phyloP scores from a whole-genome alignment of 2,329 filamentous ascomycete species.

The Nemania serpens region DNA sequence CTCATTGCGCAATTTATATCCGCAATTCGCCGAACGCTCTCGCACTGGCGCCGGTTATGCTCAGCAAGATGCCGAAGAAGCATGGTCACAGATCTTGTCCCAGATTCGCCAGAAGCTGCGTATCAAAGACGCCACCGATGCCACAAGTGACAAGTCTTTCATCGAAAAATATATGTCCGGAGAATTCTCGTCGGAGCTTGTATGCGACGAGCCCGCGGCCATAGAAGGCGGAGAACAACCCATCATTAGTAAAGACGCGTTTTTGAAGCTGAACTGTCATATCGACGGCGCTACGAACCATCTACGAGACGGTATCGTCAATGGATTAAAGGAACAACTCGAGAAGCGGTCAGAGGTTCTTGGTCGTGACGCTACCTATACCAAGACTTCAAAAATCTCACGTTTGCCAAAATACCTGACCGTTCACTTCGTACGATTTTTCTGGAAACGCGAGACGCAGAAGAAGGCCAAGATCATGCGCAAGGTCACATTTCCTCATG shows the following conservation, averaged over 20 bases:
- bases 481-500: constrained; percentile 94
- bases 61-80: constrained; percentile 98
- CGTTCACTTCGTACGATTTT: constrained; percentile 97
- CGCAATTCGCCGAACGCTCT: constrained; percentile 90
- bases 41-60: constrained; percentile 84
- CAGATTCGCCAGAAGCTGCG: constrained; percentile 80
- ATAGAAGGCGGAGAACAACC: constrained; percentile 75
- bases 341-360: constrained; percentile 85
- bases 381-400: constrained; percentile 87
- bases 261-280: constrained; percentile 95
- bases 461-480: constrained; percentile 99
- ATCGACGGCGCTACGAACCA: constrained; percentile 89
- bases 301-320: constrained; percentile 82
- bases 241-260: constrained; percentile 70
- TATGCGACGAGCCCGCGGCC: constrained; percentile 82
- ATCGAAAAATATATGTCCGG: constrained; percentile 91
- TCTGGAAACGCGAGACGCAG: constrained; percentile 92
- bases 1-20: constrained; percentile 77
- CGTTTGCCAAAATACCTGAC: constrained; percentile 93
- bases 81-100: constrained; percentile 92
- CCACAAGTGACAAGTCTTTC: constrained; percentile 66
- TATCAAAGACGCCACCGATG: constrained; percentile 53
- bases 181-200: constrained; percentile 75
- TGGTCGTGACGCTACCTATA: constrained; percentile 80
- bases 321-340: constrained; percentile 82